Evolutionary conservation across 805 yeast genomes (phyloP), one percentile per base, ranked within the genome.

Genomic region (Saccharomyces jurei): DNA sequence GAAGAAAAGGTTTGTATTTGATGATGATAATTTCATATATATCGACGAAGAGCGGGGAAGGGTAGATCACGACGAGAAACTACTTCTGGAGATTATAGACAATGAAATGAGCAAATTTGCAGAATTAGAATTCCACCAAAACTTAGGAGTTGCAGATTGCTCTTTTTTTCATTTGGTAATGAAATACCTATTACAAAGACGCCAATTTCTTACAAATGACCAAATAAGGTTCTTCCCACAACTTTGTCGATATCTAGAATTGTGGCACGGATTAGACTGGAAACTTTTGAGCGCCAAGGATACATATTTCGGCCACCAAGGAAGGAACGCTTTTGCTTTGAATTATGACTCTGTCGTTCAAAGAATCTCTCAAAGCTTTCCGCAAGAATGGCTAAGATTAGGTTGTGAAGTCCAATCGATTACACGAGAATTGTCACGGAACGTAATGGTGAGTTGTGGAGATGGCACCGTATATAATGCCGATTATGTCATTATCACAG

Each of bases 241-340:
- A 56, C 63, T 79, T 52, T 65, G 78, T 14, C 74, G 96, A 60
- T 74, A 75, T 52, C 52, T 81, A 50, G 97, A 90, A 67, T 71
- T 86, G 28, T 89, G 95, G 92, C 86, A 83, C 66, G 97, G 96
- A 0, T 74, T 85, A 30, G 77, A 84, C 27, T 82, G 89, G 83
- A 79, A 78, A 22, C 67, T 70, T 22, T 75, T 86, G 64, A 86
- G 95, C 61, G 84, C 86, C 2, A 84, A 84, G 60, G 84, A 80
- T 63, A 77, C 89, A 1, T 68, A 78, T n/a, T 79, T 84, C 67
- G 88, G 81, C 55, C 84, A 83, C 60, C 82, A 81, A 51, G 96
- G 97, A 0, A 75, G 96, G 60, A 84, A 90, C 64, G 83, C 90
- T n/a, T 74, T 81, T 57, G 85, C 85, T 50, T 65, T 77, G 50